Base-by-base conservation (phyloP, 352 stramenopile species). In the Phytopythium vexans region DNA sequence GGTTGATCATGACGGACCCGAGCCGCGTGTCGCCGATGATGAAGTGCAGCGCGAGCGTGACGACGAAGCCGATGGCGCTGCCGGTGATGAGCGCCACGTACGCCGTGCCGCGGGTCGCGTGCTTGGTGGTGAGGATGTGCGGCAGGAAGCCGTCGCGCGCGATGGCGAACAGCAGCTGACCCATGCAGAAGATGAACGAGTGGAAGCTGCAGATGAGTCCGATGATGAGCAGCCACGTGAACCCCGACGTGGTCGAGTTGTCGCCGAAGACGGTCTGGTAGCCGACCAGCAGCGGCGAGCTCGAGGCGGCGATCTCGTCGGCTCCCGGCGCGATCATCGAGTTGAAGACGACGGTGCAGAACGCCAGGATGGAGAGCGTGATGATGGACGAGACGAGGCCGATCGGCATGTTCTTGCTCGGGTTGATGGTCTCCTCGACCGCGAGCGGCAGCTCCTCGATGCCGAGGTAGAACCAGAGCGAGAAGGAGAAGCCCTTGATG, bases 111-210 rank as follows among this genome's bases (percentile, higher is more conserved):
- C 62, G 60, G 6, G 61, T 76, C 16, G 72, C 66, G 31, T 83
- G 72, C 3, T 78, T 14, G 8, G 41, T 71, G 8, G 76, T 86
- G 16, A 89, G 48, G n/a, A 79, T 43, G 21, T 70, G 51, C 1
- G 78, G 76, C 15, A 89, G 56, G 43, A 63, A 89, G 6, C 78
- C 78, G 43, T 89, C 78, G 12, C 76, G 73, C 15, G 78, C 78
- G 52, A 89, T 89, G 11, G 78, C 78, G 45, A 72, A 84, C 27
- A 88, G 54, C 41, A 88, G 42, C 15, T 80, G 73, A 16, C 77
- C 77, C 77, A 89, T 89, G 62, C 78, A 89, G 50, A 81, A 89
- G n/a, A 89, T 76, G 54, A 89, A 89, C 55, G 75, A 89, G 67
- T 87, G 75, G 56, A 89, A 89, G 56, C 71, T 84, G 15, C 68